Base-by-base conservation (phyloP, 2,329 filamentous ascomycete species). In the Fusarium algeriense region DNA sequence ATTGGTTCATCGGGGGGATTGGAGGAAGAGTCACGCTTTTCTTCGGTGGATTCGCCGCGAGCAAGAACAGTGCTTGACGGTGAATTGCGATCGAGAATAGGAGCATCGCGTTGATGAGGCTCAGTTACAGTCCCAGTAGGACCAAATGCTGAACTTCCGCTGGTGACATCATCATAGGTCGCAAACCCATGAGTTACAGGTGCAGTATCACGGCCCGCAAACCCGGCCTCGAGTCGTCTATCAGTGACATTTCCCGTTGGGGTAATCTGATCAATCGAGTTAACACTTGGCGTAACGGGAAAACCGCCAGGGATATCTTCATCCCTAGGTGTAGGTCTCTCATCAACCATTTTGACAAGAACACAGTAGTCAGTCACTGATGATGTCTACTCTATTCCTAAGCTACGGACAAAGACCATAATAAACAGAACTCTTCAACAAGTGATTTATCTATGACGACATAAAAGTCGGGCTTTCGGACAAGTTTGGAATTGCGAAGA, bases 231-330 rank as follows among this genome's bases (percentile, higher is more conserved):
- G 19, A 73, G 57, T 28, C 40, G 57, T 53, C 38, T 56, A 19
- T 58, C 41, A 15, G 20, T 37, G 32, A 17, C 46, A n/a, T 67
- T 48, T 20, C 70, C 48, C 26, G 52, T 45, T 12, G 55, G 72
- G 7, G 69, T 63, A 20, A 63, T 48, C 6, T 54, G 57, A 37
- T 60, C 44, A 28, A 71, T 49, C 6, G 71, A 71, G 13, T 53
- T 60, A 17, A 69, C 30, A 49, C 75, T 74, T 23, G 74, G 75
- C 48, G 75, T 76, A 14, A 67, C 71, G 5, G 75, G 75, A 20
- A 65, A 76, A 40, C 75, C 75, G n/a, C 74, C 75, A 2, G 75
- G 75, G 57, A 76, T 75, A 45, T 76, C 75, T 38, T 75, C 63
- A 58, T 70, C 69, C 67, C 69, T 49, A 3, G 75, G 75, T 28